Conservation (phyloP, 805 yeast genomes). For the Saccharomycopsis sp. region DNA sequence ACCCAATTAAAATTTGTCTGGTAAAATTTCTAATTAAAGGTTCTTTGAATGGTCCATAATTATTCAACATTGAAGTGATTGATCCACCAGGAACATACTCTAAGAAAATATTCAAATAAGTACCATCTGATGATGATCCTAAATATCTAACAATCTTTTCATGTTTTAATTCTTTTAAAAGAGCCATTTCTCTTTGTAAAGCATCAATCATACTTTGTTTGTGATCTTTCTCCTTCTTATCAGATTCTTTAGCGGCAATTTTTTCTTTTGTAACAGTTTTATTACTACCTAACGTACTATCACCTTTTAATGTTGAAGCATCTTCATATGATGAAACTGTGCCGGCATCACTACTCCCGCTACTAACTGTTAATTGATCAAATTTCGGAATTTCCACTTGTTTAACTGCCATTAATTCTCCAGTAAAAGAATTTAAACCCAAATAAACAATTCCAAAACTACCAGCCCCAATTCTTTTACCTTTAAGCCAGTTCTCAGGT, state of each 20-base stretch:
- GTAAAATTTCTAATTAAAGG: constrained; percentile 45
- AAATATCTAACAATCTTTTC: constrained; percentile 49
- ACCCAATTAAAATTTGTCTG: constrained; percentile 44
- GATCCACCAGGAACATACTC: constrained; percentile 39
- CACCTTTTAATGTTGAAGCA: neutral
- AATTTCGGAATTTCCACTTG: constrained; percentile 65
- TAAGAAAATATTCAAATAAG: constrained; percentile 19
- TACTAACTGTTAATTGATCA: constrained; percentile 26
- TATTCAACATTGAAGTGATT: constrained; percentile 43
- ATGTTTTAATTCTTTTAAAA: constrained; percentile 44
- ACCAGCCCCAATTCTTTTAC: constrained; percentile 90
- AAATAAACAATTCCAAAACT: constrained; percentile 89
- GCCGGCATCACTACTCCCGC: neutral
- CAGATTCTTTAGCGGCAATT: constrained; percentile 1
- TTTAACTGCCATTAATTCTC: constrained; percentile 95
- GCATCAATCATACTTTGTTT: constrained; percentile 53
- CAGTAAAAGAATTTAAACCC: constrained; percentile 86
- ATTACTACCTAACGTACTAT: constrained; percentile 9
- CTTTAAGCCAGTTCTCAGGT: constrained; percentile 83
- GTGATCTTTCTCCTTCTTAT: constrained; percentile 18
- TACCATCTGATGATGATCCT: constrained; percentile 29
- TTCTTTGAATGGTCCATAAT: constrained; percentile 54
- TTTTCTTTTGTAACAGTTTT: constrained; percentile 6
- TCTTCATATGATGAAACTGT: neutral
- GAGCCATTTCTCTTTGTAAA: constrained; percentile 37